These are phyloP conservation scores for Tritrichomonas musculus DNA, from an alignment of 208 protist genomes.

Conservation along the genomic window DNA sequence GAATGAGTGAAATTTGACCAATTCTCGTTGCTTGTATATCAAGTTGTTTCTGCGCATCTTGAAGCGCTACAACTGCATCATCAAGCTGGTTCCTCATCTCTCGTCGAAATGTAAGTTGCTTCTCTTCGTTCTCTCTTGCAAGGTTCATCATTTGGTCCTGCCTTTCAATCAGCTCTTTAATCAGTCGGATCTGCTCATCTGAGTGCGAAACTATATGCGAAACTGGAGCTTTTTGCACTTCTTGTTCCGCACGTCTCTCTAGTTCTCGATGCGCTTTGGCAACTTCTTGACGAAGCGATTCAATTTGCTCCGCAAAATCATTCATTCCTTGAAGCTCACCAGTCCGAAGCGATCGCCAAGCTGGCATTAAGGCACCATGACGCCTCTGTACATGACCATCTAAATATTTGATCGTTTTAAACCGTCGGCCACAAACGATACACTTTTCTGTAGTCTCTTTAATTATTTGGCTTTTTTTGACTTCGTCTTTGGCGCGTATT, in stretches of 20 bases:
- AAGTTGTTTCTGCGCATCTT: neutral
- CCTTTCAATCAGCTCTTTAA: neutral
- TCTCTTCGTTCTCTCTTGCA: neutral
- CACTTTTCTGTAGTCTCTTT: neutral
- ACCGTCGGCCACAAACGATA: neutral
- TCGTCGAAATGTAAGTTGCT: neutral
- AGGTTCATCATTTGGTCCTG: neutral
- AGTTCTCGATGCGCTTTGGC: neutral
- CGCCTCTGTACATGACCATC: neutral
- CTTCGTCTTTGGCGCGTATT: neutral
- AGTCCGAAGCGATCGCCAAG: neutral
- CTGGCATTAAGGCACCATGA: neutral
- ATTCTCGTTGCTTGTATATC: neutral
- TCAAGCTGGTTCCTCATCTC: constrained; percentile 22
- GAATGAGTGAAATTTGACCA: neutral
- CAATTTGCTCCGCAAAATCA: neutral
- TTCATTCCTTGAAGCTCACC: neutral
- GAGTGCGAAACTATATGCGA: neutral
- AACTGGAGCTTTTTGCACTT: neutral
- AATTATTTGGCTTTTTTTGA: neutral
- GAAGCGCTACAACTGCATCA: neutral
- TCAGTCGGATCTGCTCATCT: neutral
- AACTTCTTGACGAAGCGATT: neutral
- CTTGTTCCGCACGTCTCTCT: neutral
- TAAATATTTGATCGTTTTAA: neutral